Evolutionary conservation across 805 yeast species (phyloP), one percentile per base, ranked within the genome.

Genomic region (Saturnispora mendoncae): DNA sequence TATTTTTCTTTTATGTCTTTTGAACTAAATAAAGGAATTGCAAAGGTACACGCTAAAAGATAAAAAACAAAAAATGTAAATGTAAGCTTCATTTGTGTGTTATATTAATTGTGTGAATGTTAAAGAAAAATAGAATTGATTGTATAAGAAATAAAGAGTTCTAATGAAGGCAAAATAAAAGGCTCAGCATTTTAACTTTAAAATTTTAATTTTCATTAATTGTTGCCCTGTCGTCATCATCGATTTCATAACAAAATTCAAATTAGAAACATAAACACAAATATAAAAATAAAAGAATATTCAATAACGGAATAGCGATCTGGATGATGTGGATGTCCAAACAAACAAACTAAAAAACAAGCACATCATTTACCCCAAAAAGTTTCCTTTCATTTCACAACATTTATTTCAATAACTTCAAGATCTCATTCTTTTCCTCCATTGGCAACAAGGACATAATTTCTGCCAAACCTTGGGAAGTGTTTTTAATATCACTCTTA

Each of bases 381-480:
- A 15, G 5, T 7, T 25, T 34, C 8, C 33, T 13, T 21, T 8
- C n/a, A 12, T 13, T 15, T 8, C 9, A 9, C 17, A 28, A 38
- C 24, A 12, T 31, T 47, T 46, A 57, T 41, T 61, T 51, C 36
- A 61, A 47, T 28, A 50, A 45, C 39, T 54, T 58, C 41, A 62
- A 47, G 31, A 66, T 47, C 48, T 66, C 67, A 44, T 66, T 74
- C 54, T 70, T 74, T 48, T 76, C 81, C 50, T 73, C 78, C 33
- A 68, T 60, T 14, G 78, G 67, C 41, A 76, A 53, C 55, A 74
- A 60, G 33, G 74, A 61, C 54, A 75, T 53, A 26, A 75, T 73
- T 54, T 74, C 80, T 32, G 72, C 61, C 46, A 76, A 61, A 51
- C 80, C 80, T 54, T 65, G 68, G 39, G 76, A 66, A 34, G 78